Percentiles rank a stretch among this genome's conserved stretches.
phyloP scores from a whole-genome alignment of 352 stramenopile species.

The Pythium pectinolyticum region DNA sequence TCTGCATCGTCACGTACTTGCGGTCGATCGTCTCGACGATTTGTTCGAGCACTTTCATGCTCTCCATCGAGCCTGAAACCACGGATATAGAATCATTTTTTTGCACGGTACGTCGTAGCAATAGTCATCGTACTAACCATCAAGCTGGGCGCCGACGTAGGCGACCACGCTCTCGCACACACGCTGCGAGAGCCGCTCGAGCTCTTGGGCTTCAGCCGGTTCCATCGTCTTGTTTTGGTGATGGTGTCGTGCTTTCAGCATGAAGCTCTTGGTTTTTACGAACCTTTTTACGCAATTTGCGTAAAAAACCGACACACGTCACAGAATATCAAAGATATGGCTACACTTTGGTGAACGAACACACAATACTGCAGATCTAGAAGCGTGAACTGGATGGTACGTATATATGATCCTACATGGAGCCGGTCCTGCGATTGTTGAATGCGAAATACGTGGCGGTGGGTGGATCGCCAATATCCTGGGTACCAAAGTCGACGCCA shows the following conservation, averaged over 20 bases:
- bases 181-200: constrained; percentile 57
- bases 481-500: not conserved
- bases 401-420: constrained; percentile 37
- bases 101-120: not conserved
- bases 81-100: constrained; percentile 3
- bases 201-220: constrained; percentile 49
- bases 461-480: constrained; percentile 15
- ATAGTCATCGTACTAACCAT: constrained; percentile 32
- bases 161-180: constrained; percentile 69
- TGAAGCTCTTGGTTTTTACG: constrained; percentile 12
- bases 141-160: constrained; percentile 67
- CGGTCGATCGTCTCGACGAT: constrained; percentile 57
- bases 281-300: constrained; percentile 14
- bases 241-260: constrained; percentile 12
- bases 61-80: constrained; percentile 65
- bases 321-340: constrained; percentile 16
- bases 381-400: not conserved
- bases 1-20: constrained; percentile 68
- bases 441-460: constrained; percentile 37
- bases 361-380: not conserved
- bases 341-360: constrained; percentile 4
- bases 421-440: constrained; percentile 45
- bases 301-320: constrained; percentile 11
- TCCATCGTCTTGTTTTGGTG: constrained; percentile 44
- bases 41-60: constrained; percentile 67